Conservation (phyloP, 176 grass and related monocot species). For the barley (Hordeum vulgare) region MorexV3_pseudomolecules_assembly NC_058522.1:408081797-408082296, state of each 20-base stretch:
- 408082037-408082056: neutral
- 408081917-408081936: neutral
- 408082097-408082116: neutral
- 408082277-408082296: neutral
- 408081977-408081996: neutral
- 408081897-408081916: neutral
- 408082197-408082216: neutral
- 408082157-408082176: neutral
- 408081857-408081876: neutral
- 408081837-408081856: neutral
- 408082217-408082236: neutral
- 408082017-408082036: neutral
- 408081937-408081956: neutral
- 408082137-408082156: neutral
- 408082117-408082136: neutral
- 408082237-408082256: neutral
- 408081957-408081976: neutral
- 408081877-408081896: neutral
- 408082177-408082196: neutral
- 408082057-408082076: neutral
- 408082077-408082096: neutral
- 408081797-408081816: neutral
- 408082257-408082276: too few species aligned
- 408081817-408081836: neutral
- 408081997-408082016: neutral